Conservation (phyloP, 2,329 filamentous ascomycete species). For the Trichoderma sp. region DNA sequence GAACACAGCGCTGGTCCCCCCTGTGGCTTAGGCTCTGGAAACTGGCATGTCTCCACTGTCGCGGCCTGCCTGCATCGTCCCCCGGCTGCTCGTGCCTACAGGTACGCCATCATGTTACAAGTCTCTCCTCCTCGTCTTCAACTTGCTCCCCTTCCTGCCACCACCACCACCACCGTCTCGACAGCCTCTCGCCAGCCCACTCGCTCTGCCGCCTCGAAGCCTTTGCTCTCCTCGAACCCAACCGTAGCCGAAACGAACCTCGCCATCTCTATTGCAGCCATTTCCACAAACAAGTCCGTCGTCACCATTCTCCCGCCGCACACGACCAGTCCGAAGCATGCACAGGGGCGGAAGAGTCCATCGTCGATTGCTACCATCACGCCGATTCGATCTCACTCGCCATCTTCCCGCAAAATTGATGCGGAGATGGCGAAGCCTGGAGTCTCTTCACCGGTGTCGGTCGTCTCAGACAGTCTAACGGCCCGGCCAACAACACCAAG, state of each 20-base stretch:
- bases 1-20: slow-evolving; percentile 11
- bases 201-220: not conserved
- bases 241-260: slow-evolving; percentile 1
- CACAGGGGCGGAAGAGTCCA: slow-evolving; percentile 34
- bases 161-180: slow-evolving; percentile 8
- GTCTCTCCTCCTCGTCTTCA: slow-evolving; percentile 16
- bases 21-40: not conserved
- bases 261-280: not conserved
- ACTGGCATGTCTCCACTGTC: slow-evolving; percentile 28
- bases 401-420: slow-evolving; percentile 33
- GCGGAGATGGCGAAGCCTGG: slow-evolving; percentile 43
- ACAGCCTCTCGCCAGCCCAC: not conserved
- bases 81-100: slow-evolving; percentile 13
- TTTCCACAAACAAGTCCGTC: not conserved
- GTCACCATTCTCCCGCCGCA: slow-evolving; percentile 30
- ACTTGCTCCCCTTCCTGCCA: slow-evolving; percentile 9
- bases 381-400: slow-evolving; percentile 27
- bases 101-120: slow-evolving; percentile 26
- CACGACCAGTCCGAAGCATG: slow-evolving; percentile 38
- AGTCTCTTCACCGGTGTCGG: slow-evolving; percentile 37
- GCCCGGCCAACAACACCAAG: slow-evolving; percentile 44
- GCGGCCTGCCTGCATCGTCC: slow-evolving; percentile 22
- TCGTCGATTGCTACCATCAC: slow-evolving; percentile 31
- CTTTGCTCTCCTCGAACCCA: not conserved
- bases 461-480: slow-evolving; percentile 37